Evolutionary conservation across 306 rosid genomes (phyloP), one percentile per base, ranked within the genome.

Genomic region (Rubus idaeus): DNA sequence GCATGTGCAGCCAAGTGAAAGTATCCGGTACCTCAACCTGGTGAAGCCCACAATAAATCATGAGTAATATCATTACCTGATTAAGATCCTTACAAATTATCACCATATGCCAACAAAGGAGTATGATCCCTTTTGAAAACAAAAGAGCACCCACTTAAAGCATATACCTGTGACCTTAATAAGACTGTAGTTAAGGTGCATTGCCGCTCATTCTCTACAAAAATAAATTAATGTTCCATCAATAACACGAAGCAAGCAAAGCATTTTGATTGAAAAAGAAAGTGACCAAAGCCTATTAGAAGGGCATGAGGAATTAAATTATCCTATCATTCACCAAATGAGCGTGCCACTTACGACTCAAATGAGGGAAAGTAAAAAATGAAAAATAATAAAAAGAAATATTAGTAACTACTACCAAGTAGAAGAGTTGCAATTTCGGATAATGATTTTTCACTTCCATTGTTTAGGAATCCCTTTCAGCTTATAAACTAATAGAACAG

Each of bases 131-230:
- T 65, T 39, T 21, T 17, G 18, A 70, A 17, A 18, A 41, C 17
- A 42, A 41, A 3, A 60, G 57, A 60, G 6, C 9, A 41, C 6
- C 35, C 2, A 20, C 4, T 56, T 55, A 8, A 30, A 23, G 40
- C 21, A 47, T 73, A 47, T 79, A 86, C 94, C 96, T 86, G 83
- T 17, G 86, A 85, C 66, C 80, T 83, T 84, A 91, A 78, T 75
- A 93, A 80, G 67, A 88, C 91, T 72, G 90, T 93, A 40, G 95
- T 89, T 84, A 74, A 65, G 45, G 89, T 81, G 64, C 96, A 80
- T 37, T 52, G 79, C 62, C 69, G 56, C 80, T 66, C 74, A 6
- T 84, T 80, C 70, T 87, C 96, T 93, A 41, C 46, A 66, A 71
- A 6, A 55, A 51, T 11, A n/a, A 74, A 39, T 26, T 53, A 44